Percentiles rank a stretch among this genome's conserved stretches.
Conservation (phyloP, 352 stramenopile species). For the Phytophthora pluvialis region DNA sequence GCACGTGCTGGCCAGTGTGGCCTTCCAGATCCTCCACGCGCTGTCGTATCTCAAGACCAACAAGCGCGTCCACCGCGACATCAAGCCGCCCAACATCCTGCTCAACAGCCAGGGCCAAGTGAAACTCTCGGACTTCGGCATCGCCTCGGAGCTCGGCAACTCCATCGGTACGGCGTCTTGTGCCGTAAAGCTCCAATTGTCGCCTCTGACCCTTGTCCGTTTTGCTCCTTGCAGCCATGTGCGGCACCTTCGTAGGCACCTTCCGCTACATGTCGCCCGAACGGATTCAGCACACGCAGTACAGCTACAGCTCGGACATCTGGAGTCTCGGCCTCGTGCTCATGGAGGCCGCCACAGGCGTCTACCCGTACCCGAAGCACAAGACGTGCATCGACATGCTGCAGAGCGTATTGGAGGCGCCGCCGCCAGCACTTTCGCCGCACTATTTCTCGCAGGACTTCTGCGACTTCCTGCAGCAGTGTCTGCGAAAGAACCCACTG, state of each 20-base stretch:
- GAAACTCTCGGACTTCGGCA: slow-evolving; percentile 98
- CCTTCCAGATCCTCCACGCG: slow-evolving; percentile 95
- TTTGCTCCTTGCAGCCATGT: slow-evolving; percentile 75
- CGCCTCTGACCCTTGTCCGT: slow-evolving; percentile 17
- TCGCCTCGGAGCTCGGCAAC: slow-evolving; percentile 87
- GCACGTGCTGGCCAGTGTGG: slow-evolving; percentile 86
- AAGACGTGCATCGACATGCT: slow-evolving; percentile 88
- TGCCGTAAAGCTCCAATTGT: not conserved
- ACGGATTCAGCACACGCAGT: slow-evolving; percentile 88
- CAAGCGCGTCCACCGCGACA: slow-evolving; percentile 93
- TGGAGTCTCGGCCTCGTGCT: slow-evolving; percentile 94
- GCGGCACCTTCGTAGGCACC: slow-evolving; percentile 94
- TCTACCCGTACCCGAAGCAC: slow-evolving; percentile 90
- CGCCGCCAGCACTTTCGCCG: slow-evolving; percentile 66
- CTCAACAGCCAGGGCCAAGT: slow-evolving; percentile 91
- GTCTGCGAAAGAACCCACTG: slow-evolving; percentile 69
- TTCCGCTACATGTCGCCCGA: slow-evolving; percentile 95
- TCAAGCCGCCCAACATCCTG: slow-evolving; percentile 97
- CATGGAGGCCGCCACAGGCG: slow-evolving; percentile 90
- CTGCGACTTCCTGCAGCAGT: slow-evolving; percentile 70
- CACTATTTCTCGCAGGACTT: slow-evolving; percentile 79
- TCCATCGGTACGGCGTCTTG: slow-evolving; percentile 63
- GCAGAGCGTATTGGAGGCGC: slow-evolving; percentile 76
- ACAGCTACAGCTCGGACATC: slow-evolving; percentile 92
- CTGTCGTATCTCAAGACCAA: slow-evolving; percentile 95